Base-by-base conservation (phyloP, 192 early-diverging fungal genomes). In the Coemansia erecta region DNA sequence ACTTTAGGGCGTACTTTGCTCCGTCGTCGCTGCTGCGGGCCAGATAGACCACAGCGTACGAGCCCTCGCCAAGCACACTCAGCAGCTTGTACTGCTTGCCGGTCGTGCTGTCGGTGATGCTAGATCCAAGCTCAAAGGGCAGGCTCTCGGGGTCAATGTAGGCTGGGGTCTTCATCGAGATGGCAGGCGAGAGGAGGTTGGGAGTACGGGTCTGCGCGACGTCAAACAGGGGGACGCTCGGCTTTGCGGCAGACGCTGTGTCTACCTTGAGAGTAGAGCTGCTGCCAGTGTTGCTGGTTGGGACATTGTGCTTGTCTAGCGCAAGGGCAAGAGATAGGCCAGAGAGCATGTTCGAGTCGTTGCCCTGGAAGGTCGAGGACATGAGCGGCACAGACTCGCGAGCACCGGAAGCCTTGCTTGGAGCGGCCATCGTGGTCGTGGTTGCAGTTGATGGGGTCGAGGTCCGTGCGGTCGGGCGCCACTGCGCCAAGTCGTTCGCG, bases 1-100 rank as follows among this genome's bases (percentile, higher is more conserved):
- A 86, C 65, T 92, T 92, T 61, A 91, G 82, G 13, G 90, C 90
- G 53, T 86, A 86, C 23, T 57, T 66, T 41, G 69, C 75, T 0
- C 81, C 72, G 45, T 85, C 84, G 14, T 64, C 73, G 41, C 76
- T 76, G 62, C 87, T 72, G 50, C 72, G 76, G 33, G 87, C 90
- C 44, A 85, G 68, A 58, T 89, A 91, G 43, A 92, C 90, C 0
- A 86, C 82, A 8, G 89, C 90, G 53, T 91, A 91, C 12, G 88
- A 87, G 39, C 90, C 90, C 44, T 83, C 70, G 45, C 90, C 90
- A 17, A 92, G 74, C 37, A 87, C 71, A 56, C 71, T 67, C 40
- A 76, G 64, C 44, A 82, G 70, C 54, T 50, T 49, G 64, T 80
- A 82, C 53, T 72, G 61, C 47, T 60, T 64, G 60, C 70, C 72